Base-by-base conservation (phyloP, 106 monocot species). In the Dactylorhiza incarnata region DNA sequence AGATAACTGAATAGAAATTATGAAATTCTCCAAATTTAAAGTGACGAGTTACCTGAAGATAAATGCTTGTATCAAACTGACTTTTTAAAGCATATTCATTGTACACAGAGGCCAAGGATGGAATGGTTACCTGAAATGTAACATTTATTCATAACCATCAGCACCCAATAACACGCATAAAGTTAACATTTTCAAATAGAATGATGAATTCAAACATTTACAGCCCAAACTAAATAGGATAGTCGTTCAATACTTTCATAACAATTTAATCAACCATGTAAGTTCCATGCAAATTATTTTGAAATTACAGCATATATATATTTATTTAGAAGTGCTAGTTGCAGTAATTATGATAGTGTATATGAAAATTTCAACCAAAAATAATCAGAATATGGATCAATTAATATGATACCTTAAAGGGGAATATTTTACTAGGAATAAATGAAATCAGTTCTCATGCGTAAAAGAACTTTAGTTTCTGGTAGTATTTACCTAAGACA, bases 61-160 rank as follows among this genome's bases (percentile, higher is more conserved):
- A 96, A 17, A 96, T 96, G 51, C 96, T 96, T 50, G 96, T 96
- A 20, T 96, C 93, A 78, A 93, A 96, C 66, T 96, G 96, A 84
- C 93, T 96, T 82, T 96, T 96, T 61, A 96, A 73, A 46, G 96
- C 96, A 84, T 93, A 96, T 68, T 96, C 96, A 78, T 96, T 96
- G 85, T 69, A 96, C 37, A 96, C 96, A 5, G 96, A 96, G 9
- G 96, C 96, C 75, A 96, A 17, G 53, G 96, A 96, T 81, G 96
- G 96, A 59, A 96, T 81, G 69, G 91, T 91, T 47, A 96, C 84
- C 93, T 96, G 88, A 71, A 85, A 75, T 70, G 72, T 74, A 37
- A 76, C 50, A 49, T 48, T n/a, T 52, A 29, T 0, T 11, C 29
- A 11, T 65, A 29, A 7, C 29, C 65, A 65, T 65, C 13, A n/a